Evolutionary conservation across 768 basidiomycete species (phyloP).

Genomic region (Suillus variegatus): DNA sequence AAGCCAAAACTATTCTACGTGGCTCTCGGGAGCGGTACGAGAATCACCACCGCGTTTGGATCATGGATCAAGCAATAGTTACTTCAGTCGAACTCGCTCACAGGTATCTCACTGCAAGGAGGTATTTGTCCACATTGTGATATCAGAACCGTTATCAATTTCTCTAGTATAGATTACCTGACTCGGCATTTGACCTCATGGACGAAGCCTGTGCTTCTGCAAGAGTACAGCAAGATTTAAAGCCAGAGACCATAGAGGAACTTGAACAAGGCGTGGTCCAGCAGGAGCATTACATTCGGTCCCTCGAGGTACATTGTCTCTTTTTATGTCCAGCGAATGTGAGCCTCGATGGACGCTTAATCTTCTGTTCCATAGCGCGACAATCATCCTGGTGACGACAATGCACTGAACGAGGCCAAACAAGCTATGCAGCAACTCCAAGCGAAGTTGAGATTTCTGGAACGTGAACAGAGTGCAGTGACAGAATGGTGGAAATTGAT

Average conservation of each 20-base stretch:
- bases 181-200: constrained; percentile 12
- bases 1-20: constrained; percentile 14
- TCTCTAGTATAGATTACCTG: constrained; percentile 8
- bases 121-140: constrained; percentile 4
- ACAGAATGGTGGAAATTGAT: constrained; percentile 5
- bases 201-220: constrained; percentile 14
- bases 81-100: constrained; percentile 12
- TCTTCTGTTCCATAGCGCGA: constrained; percentile 5
- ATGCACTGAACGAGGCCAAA: constrained; percentile 2
- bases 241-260: constrained; percentile 9
- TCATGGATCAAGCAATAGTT: constrained; percentile 11
- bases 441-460: not conserved
- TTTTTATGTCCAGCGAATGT: not conserved
- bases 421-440: not conserved
- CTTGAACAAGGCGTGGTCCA: constrained; percentile 5
- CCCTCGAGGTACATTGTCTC: constrained; percentile 8
- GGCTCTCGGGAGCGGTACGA: constrained; percentile 12
- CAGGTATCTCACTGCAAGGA: constrained; percentile 12
- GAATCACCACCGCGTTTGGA: constrained; percentile 10
- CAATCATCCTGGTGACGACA: constrained; percentile 1
- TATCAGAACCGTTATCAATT: not conserved
- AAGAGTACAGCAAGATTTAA: constrained; percentile 10
- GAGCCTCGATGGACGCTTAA: not conserved
- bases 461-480: constrained; percentile 7
- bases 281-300: constrained; percentile 1